A percentile compares a stretch with the other conserved stretches of the same genome.
Evolutionary conservation across 306 rosid genomes (phyloP).

Genomic region (Rosa lucieae): DNA sequence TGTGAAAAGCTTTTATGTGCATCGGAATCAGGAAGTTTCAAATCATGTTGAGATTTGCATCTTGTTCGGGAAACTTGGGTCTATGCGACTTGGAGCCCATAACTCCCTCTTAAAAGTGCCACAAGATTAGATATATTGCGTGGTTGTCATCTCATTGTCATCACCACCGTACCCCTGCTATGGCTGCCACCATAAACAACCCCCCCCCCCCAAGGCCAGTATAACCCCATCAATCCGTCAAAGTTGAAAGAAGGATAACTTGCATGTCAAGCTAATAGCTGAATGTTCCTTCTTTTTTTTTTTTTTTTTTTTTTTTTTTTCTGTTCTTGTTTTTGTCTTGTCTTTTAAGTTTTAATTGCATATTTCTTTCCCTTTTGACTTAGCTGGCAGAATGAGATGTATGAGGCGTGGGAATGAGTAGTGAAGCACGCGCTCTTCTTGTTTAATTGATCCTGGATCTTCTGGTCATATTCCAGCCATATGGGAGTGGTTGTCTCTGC

Average conservation of each 20-base stretch:
- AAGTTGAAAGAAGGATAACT: not conserved
- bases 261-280: constrained; percentile 8
- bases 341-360: not conserved
- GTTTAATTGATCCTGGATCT: not conserved
- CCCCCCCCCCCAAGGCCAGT: not conserved
- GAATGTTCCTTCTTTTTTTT: not conserved
- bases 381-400: not conserved
- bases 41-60: not conserved
- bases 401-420: not conserved
- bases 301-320: not conserved
- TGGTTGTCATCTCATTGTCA: not conserved
- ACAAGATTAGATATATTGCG: not conserved
- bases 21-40: not conserved
- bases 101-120: not conserved
- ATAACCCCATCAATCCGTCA: not conserved
- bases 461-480: not conserved
- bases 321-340: not conserved
- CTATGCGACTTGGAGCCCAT: not conserved
- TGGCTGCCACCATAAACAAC: not conserved
- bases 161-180: not conserved
- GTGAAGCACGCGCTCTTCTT: not conserved
- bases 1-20: not conserved
- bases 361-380: not conserved
- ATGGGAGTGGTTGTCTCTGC: not conserved
- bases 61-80: not conserved